These are phyloP conservation scores for Tephrocybe sp. DNA, from an alignment of 768 basidiomycete genomes.

Conservation along the genomic window DNA sequence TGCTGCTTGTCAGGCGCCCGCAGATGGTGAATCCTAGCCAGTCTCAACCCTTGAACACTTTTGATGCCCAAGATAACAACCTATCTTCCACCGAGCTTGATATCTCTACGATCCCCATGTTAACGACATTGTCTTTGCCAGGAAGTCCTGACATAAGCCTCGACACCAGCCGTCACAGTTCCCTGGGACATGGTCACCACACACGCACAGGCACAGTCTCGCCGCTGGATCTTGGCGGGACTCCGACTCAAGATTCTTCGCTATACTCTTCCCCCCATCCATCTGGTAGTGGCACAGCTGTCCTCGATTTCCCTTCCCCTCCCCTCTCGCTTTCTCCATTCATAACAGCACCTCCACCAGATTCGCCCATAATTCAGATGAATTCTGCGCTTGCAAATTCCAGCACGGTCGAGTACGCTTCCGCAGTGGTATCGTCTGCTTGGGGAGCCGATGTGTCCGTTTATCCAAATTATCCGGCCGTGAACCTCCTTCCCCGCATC, in stretches of 20 bases:
- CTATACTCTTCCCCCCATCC: conserved; percentile 10
- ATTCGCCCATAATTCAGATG: conserved; percentile 6
- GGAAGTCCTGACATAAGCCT: conserved; percentile 22
- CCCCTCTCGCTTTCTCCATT: conserved; percentile 20
- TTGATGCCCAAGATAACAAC: conserved; percentile 7
- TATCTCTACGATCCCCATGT: conserved; percentile 23
- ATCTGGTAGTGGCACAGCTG: conserved; percentile 10
- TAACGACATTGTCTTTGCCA: conserved; percentile 25
- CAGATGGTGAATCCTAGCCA: conserved; percentile 10
- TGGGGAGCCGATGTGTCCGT: conserved; percentile 23
- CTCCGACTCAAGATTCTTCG: conserved; percentile 4
- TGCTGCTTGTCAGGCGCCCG: background rate
- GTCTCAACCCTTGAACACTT: conserved; percentile 9
- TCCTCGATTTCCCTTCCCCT: conserved; percentile 14
- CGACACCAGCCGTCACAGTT: conserved; percentile 10
- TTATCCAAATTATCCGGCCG: conserved; percentile 7
- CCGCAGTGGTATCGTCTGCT: conserved; percentile 32
- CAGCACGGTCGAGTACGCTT: conserved; percentile 32
- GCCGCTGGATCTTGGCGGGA: conserved; percentile 1
- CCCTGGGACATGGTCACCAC: background rate
- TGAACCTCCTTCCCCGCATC: background rate
- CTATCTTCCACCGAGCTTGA: conserved; percentile 24
- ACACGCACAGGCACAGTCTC: background rate
- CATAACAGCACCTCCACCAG: conserved; percentile 14
- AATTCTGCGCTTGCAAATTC: conserved; percentile 10